phyloP scores from a whole-genome alignment of 2,329 filamentous ascomycete species.

The Trematosphaeria pertusa region DNA sequence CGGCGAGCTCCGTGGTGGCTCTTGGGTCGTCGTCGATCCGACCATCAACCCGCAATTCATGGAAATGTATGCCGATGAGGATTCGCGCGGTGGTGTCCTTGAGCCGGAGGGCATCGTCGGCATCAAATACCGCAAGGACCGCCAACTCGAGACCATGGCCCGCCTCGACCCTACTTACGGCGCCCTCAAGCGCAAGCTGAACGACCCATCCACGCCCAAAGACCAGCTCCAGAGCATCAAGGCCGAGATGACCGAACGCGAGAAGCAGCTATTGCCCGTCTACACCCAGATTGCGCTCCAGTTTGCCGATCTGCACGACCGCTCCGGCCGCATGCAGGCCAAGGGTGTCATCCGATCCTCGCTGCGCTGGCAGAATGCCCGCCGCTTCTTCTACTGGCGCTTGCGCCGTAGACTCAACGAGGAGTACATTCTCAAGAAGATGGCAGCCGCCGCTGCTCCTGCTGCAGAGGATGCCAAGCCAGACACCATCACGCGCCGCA shows the following conservation, averaged over 20 bases:
- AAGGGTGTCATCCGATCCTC: conserved; percentile 90
- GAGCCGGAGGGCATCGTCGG: conserved; percentile 98
- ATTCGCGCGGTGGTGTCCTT: conserved; percentile 93
- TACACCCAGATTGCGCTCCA: conserved; percentile 96
- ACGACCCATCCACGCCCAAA: conserved; percentile 69
- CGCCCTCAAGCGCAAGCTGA: conserved; percentile 79
- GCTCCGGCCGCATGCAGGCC: conserved; percentile 95
- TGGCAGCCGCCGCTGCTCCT: conserved; percentile 62
- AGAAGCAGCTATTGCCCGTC: conserved; percentile 88
- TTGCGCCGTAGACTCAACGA: conserved; percentile 95
- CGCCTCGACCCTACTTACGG: conserved; percentile 87
- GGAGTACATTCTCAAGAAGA: conserved; percentile 94
- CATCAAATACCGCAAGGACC: conserved; percentile 98
- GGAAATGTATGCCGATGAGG: conserved; percentile 99
- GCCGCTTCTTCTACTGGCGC: conserved; percentile 99
- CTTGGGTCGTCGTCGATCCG: conserved; percentile 98
- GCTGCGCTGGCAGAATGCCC: conserved; percentile 85
- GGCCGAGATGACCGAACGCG: conserved; percentile 80
- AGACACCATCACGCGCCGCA: conserved; percentile 61
- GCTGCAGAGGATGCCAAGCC: conserved; percentile 46
- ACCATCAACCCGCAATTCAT: conserved; percentile 96
- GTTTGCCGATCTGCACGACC: conserved; percentile 96
- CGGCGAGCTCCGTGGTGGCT: conserved; percentile 96
- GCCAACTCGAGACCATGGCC: conserved; percentile 96
- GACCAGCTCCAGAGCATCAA: conserved; percentile 83